A percentile compares a stretch with the other conserved stretches of the same genome.
Evolutionary conservation across 148 eudicot genomes (phyloP).

Genomic region (Agrostemma githago): DNA sequence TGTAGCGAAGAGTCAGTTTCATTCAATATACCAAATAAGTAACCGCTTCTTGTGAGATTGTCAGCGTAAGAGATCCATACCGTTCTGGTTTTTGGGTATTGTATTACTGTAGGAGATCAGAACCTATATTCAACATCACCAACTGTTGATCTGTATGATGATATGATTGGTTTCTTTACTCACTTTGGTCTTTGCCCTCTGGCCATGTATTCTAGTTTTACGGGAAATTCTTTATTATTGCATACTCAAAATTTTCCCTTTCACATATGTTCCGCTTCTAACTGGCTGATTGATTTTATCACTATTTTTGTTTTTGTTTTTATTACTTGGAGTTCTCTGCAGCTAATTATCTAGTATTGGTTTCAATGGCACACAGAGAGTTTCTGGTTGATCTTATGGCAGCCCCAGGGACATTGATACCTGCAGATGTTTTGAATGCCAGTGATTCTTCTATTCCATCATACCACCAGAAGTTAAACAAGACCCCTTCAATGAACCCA

Average conservation of each 20-base stretch:
- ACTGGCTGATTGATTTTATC: background rate
- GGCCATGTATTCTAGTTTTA: background rate
- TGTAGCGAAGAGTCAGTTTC: background rate
- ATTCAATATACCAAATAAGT: background rate
- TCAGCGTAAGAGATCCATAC: background rate
- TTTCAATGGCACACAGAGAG: conserved; percentile 50
- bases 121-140: background rate
- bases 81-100: conserved; percentile 4
- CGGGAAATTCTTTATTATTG: background rate
- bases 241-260: background rate
- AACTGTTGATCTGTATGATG: background rate
- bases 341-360: conserved; percentile 10
- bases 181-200: background rate
- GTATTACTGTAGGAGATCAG: background rate
- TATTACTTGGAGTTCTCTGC: background rate
- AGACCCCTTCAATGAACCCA: conserved; percentile 37
- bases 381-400: conserved; percentile 99
- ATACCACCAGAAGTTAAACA: conserved; percentile 40
- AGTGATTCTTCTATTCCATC: conserved; percentile 49
- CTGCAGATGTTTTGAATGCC: conserved; percentile 60
- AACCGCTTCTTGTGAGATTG: background rate
- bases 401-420: conserved; percentile 92
- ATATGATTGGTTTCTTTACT: background rate
- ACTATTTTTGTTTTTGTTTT: background rate
- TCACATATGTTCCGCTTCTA: background rate